Conservation (phyloP, 202 grass and related monocot species). For the Eragrostis tef region DNA sequence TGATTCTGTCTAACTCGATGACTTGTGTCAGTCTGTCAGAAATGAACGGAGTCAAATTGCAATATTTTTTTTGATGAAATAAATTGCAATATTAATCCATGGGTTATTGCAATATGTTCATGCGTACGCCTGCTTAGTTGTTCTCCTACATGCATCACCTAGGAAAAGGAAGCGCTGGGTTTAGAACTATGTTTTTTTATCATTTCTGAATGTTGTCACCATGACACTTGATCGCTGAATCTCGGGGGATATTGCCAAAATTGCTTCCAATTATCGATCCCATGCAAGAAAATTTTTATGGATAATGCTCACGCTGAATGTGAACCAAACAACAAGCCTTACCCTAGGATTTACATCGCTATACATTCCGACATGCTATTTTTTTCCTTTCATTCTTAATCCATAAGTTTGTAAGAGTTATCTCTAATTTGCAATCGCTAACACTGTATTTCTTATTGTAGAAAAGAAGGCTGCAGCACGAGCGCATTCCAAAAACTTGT, state of each 20-base stretch:
- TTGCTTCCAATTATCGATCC: background rate
- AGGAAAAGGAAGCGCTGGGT: constrained; percentile 23
- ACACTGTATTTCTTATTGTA: constrained; percentile 37
- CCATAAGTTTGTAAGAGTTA: background rate
- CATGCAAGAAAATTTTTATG: background rate
- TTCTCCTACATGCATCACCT: background rate
- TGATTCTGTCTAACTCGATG: constrained; percentile 9
- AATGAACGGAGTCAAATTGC: background rate
- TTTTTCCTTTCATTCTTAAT: no score
- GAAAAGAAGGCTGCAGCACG: constrained; percentile 84
- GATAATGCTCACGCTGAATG: constrained; percentile 28
- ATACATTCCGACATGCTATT: no score
- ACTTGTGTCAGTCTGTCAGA: constrained; percentile 7
- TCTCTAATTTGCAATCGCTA: constrained; percentile 10
- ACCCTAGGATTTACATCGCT: background rate
- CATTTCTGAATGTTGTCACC: background rate
- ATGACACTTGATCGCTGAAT: background rate
- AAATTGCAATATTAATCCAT: background rate
- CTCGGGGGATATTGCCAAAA: constrained; percentile 6
- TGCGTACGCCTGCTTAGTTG: background rate
- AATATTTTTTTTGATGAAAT: no score
- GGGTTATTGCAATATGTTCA: constrained; percentile 5
- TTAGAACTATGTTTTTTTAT: constrained; percentile 21
- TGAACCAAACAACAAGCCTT: background rate
- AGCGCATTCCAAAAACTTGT: constrained; percentile 84